Evolutionary conservation across 2,329 filamentous ascomycete species (phyloP).

Genomic region (Dactylellina sp.): DNA sequence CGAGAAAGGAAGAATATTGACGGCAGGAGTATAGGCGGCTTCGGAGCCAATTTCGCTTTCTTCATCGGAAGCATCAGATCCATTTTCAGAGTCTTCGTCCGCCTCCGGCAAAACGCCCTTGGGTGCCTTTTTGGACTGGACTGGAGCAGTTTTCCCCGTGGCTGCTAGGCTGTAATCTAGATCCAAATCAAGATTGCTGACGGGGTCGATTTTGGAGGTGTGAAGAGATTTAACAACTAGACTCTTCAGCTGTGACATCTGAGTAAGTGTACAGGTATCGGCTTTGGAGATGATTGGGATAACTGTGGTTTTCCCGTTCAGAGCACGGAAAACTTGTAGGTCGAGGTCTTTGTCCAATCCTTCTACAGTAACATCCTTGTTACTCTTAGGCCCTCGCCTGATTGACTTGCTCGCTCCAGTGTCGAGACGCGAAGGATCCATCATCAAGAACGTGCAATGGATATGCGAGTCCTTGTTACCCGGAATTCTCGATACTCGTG

Average conservation of each 20-base stretch:
- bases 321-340: conserved; percentile 83
- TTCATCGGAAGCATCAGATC: conserved; percentile 47
- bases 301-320: conserved; percentile 93
- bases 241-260: conserved; percentile 92
- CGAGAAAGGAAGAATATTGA: conserved; percentile 84
- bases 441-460: conserved; percentile 90
- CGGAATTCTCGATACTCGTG: conserved; percentile 93
- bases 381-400: conserved; percentile 67
- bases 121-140: conserved; percentile 57
- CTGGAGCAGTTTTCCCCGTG: conserved; percentile 68
- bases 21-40: conserved; percentile 60
- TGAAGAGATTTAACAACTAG: conserved; percentile 90
- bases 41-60: conserved; percentile 60
- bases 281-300: conserved; percentile 97
- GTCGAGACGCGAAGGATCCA: conserved; percentile 88
- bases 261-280: conserved; percentile 92
- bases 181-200: conserved; percentile 86
- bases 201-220: conserved; percentile 84
- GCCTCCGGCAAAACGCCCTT: conserved; percentile 61
- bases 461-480: conserved; percentile 96
- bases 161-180: conserved; percentile 70
- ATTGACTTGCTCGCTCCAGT: conserved; percentile 74
- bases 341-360: conserved; percentile 89
- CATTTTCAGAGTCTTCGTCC: conserved; percentile 63
- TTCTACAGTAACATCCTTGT: conserved; percentile 64